phyloP scores from a whole-genome alignment of 2,329 filamentous ascomycete species.

The Apiospora arundinis region DNA sequence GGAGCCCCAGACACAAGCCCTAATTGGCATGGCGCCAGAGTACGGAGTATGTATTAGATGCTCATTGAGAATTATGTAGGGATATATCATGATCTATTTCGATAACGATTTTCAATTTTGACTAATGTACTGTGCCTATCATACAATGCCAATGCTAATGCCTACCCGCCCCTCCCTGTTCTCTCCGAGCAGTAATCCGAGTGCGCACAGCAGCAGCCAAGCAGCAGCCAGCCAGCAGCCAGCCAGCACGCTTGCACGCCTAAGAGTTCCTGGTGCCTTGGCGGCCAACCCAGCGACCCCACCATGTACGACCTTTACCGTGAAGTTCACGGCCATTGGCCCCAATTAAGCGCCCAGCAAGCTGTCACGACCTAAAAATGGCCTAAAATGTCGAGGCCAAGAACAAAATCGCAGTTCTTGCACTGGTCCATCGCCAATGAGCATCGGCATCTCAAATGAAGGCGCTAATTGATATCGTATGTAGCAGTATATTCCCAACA shows the following conservation, averaged over 20 bases:
- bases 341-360: slow-evolving; percentile 18
- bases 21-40: too few species aligned
- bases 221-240: not conserved
- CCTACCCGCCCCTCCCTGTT: not conserved
- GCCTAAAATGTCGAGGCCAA: slow-evolving; percentile 12
- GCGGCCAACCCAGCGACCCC: not conserved
- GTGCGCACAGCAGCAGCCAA: too few species aligned
- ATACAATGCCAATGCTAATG: not conserved
- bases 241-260: not conserved
- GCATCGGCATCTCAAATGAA: not conserved
- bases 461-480: not conserved
- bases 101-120: not conserved
- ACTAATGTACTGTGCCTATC: not conserved
- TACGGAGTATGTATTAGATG: too few species aligned
- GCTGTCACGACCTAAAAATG: slow-evolving; percentile 15
- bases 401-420: not conserved
- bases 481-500: not conserved
- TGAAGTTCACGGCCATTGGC: slow-evolving; percentile 9
- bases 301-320: not conserved
- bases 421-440: slow-evolving; percentile 14
- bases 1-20: too few species aligned
- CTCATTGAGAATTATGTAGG: too few species aligned
- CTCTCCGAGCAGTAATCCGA: not conserved
- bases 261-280: not conserved
- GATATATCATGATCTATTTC: not conserved